Conservation (phyloP, 2,329 filamentous ascomycete genomes). For the Capronia americana region DNA sequence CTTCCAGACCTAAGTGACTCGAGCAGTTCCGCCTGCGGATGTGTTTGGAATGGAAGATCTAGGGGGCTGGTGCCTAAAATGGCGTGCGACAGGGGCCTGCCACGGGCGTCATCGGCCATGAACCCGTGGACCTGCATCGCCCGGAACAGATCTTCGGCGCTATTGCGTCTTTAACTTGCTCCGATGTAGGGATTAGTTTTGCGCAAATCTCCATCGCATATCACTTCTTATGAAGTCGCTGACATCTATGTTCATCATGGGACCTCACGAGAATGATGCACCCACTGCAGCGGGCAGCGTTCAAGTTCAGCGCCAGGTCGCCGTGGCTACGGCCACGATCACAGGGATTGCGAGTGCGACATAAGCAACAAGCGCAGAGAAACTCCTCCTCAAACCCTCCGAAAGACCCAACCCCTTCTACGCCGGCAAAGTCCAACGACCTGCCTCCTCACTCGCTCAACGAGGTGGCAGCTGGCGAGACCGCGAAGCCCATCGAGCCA, state of each 20-base stretch:
- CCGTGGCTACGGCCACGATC: conserved; percentile 23
- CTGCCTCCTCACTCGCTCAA: conserved; percentile 27
- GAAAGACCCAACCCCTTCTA: conserved; percentile 19
- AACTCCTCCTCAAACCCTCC: conserved; percentile 18
- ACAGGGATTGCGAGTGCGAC: conserved; percentile 18
- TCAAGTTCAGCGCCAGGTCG: conserved; percentile 31
- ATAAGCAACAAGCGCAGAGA: conserved; percentile 24
- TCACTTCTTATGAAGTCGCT: conserved; percentile 7
- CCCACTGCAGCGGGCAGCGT: conserved; percentile 27
- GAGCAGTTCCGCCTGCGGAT: no score
- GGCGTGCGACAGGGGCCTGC: not conserved
- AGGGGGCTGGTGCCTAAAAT: not conserved
- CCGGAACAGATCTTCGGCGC: conserved; percentile 8
- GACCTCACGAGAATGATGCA: conserved; percentile 24
- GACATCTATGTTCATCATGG: conserved; percentile 19
- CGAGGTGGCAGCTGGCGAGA: conserved; percentile 19
- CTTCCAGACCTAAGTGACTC: not conserved
- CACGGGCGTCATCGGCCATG: not conserved
- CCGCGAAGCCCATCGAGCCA: conserved; percentile 30
- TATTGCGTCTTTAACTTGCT: conserved; percentile 5
- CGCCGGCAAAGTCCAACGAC: conserved; percentile 3
- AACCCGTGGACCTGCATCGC: not conserved
- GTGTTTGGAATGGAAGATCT: not conserved
- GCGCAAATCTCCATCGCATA: conserved; percentile 4
- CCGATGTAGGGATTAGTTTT: conserved; percentile 17